Evolutionary conservation across 2,329 filamentous ascomycete species (phyloP), one percentile per base, ranked within the genome.

Genomic region (Pyricularia sp.): DNA sequence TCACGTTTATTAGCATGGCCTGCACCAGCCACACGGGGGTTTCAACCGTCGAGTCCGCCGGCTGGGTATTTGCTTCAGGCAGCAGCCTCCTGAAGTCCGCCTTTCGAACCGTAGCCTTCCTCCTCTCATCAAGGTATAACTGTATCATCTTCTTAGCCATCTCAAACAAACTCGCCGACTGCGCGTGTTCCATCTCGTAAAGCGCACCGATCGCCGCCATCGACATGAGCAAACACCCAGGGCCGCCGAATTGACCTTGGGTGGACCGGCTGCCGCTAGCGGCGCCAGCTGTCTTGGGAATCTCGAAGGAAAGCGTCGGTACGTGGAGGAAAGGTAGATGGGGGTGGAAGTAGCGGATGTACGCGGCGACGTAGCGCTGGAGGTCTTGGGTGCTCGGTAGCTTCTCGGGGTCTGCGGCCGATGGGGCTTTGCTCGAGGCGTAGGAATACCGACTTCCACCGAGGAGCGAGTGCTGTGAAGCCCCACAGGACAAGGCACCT

Each of bases 121-220:
- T 87, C 66, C 92, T 85, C 74, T 96, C 92, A 74, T 97, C 93
- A 40, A 99, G 84, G 73, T 96, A 96, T 67, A 93, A 81, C 68
- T 93, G 88, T 66, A 97, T 96, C 88, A 96, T 91, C 77, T 92
- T 96, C 79, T 97, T 97, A 62, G 93, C 90, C 73, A 92, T 88
- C 70, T 96, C 91, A 71, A 97, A 97, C 8, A 99, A 77, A 61
- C 96, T 89, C 73, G 88, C 89, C 28, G 93, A 96, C 65, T 88
- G 84, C 31, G 82, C 81, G 66, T 88, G 85, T 66, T 97, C 93
- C 72, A 88, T 85, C 77, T 97, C 93, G 76, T 96, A 97, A 53
- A 97, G 79, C 44, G 79, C 78, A 64, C 79, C 79, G 65, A 84
- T 83, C n/a, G 91, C 90, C 61, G 91, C 90, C 88, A 96, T 94